Percentiles rank a stretch among this genome's conserved stretches.
Evolutionary conservation across 2,329 filamentous ascomycete genomes (phyloP).

Genomic region (Alternaria hordeiaustralica): DNA sequence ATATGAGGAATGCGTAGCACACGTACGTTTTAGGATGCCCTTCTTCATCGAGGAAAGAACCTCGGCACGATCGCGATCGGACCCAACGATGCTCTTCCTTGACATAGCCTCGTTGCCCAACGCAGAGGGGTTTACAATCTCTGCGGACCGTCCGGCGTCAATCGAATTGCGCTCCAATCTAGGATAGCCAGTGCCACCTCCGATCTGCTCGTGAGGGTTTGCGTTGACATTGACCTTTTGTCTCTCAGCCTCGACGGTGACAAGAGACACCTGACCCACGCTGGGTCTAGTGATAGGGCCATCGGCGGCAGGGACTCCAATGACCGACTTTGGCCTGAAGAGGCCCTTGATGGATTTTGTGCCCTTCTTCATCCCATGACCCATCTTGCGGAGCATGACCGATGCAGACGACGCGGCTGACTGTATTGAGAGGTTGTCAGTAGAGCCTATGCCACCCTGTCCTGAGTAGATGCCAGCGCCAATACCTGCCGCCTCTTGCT

Average conservation of each 20-base stretch:
- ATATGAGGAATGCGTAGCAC: constrained; percentile 4
- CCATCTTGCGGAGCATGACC: constrained; percentile 98
- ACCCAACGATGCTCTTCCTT: constrained; percentile 88
- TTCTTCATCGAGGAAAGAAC: constrained; percentile 91
- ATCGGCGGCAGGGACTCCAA: constrained; percentile 78
- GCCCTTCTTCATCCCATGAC: constrained; percentile 95
- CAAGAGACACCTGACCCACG: constrained; percentile 88
- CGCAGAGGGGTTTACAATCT: constrained; percentile 45
- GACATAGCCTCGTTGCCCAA: constrained; percentile 57
- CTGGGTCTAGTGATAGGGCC: constrained; percentile 68
- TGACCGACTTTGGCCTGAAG: constrained; percentile 91
- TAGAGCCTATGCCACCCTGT: constrained; percentile 87
- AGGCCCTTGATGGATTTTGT: constrained; percentile 89
- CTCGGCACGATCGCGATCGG: constrained; percentile 88
- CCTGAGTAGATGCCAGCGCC: constrained; percentile 94
- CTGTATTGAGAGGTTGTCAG: constrained; percentile 90
- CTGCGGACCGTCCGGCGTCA: constrained; percentile 65
- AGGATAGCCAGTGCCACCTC: constrained; percentile 80
- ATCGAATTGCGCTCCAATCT: constrained; percentile 83
- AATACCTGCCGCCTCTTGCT: constrained; percentile 90
- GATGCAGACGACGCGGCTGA: constrained; percentile 90
- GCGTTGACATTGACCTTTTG: constrained; percentile 80
- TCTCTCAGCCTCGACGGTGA: constrained; percentile 92
- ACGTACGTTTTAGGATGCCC: constrained; percentile 89
- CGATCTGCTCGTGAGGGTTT: constrained; percentile 69